These are phyloP conservation scores for Mycena vitilis DNA, from an alignment of 768 basidiomycete genomes.

Conservation along the genomic window DNA sequence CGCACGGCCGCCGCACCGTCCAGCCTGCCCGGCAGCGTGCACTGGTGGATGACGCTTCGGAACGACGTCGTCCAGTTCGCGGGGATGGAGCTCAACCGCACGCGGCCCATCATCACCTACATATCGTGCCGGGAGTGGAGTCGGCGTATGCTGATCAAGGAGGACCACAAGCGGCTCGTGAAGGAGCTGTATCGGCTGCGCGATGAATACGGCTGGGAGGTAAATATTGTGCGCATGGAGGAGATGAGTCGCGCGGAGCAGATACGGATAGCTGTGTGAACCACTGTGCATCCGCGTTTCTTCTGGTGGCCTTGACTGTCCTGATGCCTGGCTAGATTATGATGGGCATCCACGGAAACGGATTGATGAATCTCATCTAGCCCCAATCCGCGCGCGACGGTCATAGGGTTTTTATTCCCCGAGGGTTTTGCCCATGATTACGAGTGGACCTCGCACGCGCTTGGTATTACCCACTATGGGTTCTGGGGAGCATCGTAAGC, in stretches of 20 bases:
- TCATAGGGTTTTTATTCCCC: conserved; percentile 93
- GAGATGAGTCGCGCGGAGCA: conserved; percentile 85
- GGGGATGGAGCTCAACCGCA: conserved; percentile 65
- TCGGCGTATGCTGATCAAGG: conserved; percentile 79
- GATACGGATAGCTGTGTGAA: conserved; percentile 81
- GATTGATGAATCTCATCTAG: conserved; percentile 88
- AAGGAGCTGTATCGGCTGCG: conserved; percentile 75
- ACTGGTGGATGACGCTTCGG: conserved; percentile 90
- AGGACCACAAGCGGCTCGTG: conserved; percentile 85
- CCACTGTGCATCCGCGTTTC: conserved; percentile 70
- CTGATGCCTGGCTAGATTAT: conserved; percentile 70
- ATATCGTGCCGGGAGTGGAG: conserved; percentile 92
- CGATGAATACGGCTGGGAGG: too few species aligned
- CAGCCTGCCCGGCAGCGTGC: conserved; percentile 73
- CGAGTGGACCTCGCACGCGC: too few species aligned
- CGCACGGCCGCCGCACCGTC: conserved; percentile 84
- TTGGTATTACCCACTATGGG: too few species aligned
- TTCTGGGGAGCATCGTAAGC: too few species aligned
- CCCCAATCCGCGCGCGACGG: conserved; percentile 81
- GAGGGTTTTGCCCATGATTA: conserved; percentile 88
- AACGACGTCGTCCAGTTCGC: conserved; percentile 80
- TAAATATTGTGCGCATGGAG: conserved; percentile 86
- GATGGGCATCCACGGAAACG: conserved; percentile 96
- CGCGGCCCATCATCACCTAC: conserved; percentile 89
- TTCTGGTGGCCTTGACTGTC: not conserved